Base-by-base conservation (phyloP, 2,329 filamentous ascomycete species). In the Lasiodiplodia theobromae region DNA sequence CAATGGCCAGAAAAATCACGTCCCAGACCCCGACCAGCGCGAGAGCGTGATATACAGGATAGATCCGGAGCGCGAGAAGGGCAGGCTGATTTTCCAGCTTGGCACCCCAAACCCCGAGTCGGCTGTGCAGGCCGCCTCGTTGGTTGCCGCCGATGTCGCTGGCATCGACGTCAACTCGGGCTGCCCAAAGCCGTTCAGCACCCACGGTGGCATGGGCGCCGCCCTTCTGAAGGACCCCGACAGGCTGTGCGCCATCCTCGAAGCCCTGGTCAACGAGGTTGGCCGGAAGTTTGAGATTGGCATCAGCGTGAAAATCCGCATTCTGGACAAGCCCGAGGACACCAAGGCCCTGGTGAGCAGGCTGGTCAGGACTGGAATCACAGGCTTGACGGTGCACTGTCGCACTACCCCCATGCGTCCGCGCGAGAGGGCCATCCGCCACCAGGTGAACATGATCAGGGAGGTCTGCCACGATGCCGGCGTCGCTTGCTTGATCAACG, bases 131-230 rank as follows among this genome's bases (percentile, higher is more conserved):
- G 94, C 95, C 0, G 94, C 95, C 2, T 89, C 89, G 66, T 82
- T 97, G 18, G 91, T 99, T 23, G 96, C 94, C 0, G 87, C 83
- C 14, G 93, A 98, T 80, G 96, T 99, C 3, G 90, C 91, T 0
- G 96, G 96, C 70, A 97, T 99, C 73, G 96, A 98, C 78, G 91
- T 99, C 71, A 99, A 99, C 79, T 94, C 96, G 0, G 96, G 96
- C n/a, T 99, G 96, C 77, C 96, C 96, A 0, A 99, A 99, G 80
- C 92, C 95, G 0, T 99, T 99, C 81, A 97, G 92, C 76, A 97
- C 95, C 2, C 88, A 87, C 71, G 94, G 94, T 70, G 96, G 96
- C 60, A 99, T 99, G 96, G 96, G 96, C 60, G 96, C 96, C 0
- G 95, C 94, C 1, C 86, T 99, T 23, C 86, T 99, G 18, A 88